Evolutionary conservation across 768 basidiomycete genomes (phyloP).

Genomic region (Psilocybe tampanensis): DNA sequence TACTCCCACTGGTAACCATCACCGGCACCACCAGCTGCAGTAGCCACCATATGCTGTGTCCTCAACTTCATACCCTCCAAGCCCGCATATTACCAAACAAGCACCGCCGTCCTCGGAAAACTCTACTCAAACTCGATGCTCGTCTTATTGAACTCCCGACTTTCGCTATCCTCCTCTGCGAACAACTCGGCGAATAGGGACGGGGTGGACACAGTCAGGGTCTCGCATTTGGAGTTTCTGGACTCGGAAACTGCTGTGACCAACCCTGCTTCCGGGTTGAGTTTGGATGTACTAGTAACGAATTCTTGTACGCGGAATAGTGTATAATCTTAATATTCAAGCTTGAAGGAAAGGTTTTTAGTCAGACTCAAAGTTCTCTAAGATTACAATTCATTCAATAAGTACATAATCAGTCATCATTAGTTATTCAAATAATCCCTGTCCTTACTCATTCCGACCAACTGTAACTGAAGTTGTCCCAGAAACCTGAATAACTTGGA

Average conservation of each 20-base stretch:
- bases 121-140: slow-evolving; percentile 12
- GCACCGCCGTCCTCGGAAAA: slow-evolving; percentile 2
- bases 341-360: too few relatives aligned
- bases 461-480: too few relatives aligned
- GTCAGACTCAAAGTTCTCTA: too few relatives aligned
- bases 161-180: background rate
- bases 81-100: slow-evolving; percentile 7
- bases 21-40: background rate
- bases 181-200: background rate
- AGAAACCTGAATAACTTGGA: too few relatives aligned
- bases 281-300: too few relatives aligned
- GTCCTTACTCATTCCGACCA: too few relatives aligned
- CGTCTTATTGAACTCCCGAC: background rate
- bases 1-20: background rate
- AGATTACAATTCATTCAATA: too few relatives aligned
- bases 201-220: background rate
- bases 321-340: too few relatives aligned
- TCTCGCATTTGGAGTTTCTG: background rate
- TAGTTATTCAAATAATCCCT: too few relatives aligned
- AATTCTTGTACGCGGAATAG: too few relatives aligned
- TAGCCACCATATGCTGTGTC: background rate
- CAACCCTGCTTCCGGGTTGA: background rate
- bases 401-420: too few relatives aligned
- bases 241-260: background rate
- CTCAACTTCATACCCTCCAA: slow-evolving; percentile 5